Evolutionary conservation across 495 filamentous ascomycete genomes (phyloP).

Genomic region (Neurospora sp.): DNA sequence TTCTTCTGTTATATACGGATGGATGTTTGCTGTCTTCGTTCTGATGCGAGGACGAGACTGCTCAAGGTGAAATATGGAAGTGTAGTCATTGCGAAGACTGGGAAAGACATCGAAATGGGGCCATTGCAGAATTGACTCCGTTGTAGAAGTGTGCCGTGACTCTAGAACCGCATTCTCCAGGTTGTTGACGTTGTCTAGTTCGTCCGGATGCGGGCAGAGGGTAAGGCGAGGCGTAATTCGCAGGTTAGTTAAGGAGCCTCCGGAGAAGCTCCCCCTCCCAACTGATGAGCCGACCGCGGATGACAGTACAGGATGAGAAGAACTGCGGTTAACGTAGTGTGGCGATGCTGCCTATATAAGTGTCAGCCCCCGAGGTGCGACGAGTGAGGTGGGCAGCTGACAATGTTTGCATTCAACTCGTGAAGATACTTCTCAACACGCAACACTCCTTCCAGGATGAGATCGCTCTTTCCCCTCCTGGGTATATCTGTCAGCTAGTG

Average conservation of each 20-base stretch:
- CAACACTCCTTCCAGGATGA: slow-evolving; percentile 24
- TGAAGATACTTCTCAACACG: slow-evolving; percentile 21
- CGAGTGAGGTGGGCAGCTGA: not conserved
- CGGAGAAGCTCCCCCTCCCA: slow-evolving; percentile 9
- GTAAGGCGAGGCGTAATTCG: not conserved
- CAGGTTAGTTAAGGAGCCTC: slow-evolving; percentile 8
- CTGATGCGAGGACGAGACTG: slow-evolving; percentile 12
- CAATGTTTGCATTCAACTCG: slow-evolving; percentile 16
- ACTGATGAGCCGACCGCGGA: not conserved
- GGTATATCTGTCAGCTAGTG: not conserved
- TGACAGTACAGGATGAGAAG: slow-evolving; percentile 1
- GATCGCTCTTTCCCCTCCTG: slow-evolving; percentile 26
- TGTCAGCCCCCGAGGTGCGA: not conserved
- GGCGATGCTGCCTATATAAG: slow-evolving; percentile 1
- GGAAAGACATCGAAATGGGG: slow-evolving; percentile 22
- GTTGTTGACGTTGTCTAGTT: slow-evolving; percentile 4
- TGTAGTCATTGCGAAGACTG: slow-evolving; percentile 19
- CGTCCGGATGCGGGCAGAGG: not conserved
- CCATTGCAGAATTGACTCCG: slow-evolving; percentile 23
- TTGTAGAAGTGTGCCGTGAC: slow-evolving; percentile 23
- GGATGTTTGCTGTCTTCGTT: slow-evolving; percentile 8
- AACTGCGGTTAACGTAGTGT: not conserved
- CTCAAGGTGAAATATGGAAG: slow-evolving; percentile 26
- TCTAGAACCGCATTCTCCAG: slow-evolving; percentile 25
- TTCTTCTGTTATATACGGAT: slow-evolving; percentile 24